Evolutionary conservation across 2,329 filamentous ascomycete genomes (phyloP).

Genomic region (Paramyrothecium roridum): DNA sequence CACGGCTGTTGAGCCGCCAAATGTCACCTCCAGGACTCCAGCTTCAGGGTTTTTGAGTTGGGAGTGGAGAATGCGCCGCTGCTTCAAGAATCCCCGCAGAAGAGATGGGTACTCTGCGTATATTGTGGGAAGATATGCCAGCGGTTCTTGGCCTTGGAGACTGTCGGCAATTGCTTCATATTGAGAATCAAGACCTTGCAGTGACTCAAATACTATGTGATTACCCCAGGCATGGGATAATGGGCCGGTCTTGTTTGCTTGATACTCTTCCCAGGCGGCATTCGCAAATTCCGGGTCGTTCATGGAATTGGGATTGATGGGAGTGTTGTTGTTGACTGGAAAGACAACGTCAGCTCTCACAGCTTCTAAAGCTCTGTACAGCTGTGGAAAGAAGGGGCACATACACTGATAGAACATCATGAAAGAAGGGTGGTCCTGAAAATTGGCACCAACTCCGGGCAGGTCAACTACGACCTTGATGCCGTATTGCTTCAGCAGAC

Average conservation of each 20-base stretch:
- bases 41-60: slow-evolving; percentile 12
- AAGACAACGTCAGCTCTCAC: background rate
- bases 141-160: slow-evolving; percentile 10
- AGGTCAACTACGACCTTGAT: slow-evolving; percentile 49
- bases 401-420: slow-evolving; percentile 28
- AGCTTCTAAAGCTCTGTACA: background rate
- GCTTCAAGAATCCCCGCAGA: slow-evolving; percentile 9
- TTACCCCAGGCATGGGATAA: slow-evolving; percentile 17
- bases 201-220: slow-evolving; percentile 14
- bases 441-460: slow-evolving; percentile 49
- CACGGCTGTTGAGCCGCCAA: slow-evolving; percentile 10
- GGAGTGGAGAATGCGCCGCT: slow-evolving; percentile 6
- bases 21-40: slow-evolving; percentile 14
- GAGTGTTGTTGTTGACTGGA: slow-evolving; percentile 6
- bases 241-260: slow-evolving; percentile 15
- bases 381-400: background rate
- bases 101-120: slow-evolving; percentile 13
- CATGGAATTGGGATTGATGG: slow-evolving; percentile 11
- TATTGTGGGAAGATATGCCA: slow-evolving; percentile 10
- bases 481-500: slow-evolving; percentile 41
- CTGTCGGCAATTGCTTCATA: slow-evolving; percentile 6
- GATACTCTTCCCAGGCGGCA: slow-evolving; percentile 16
- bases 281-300: slow-evolving; percentile 16
- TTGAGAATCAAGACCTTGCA: slow-evolving; percentile 8
- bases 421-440: slow-evolving; percentile 31